These are phyloP conservation scores for Mycena filopes DNA, from an alignment of 768 basidiomycete genomes.

Conservation along the genomic window DNA sequence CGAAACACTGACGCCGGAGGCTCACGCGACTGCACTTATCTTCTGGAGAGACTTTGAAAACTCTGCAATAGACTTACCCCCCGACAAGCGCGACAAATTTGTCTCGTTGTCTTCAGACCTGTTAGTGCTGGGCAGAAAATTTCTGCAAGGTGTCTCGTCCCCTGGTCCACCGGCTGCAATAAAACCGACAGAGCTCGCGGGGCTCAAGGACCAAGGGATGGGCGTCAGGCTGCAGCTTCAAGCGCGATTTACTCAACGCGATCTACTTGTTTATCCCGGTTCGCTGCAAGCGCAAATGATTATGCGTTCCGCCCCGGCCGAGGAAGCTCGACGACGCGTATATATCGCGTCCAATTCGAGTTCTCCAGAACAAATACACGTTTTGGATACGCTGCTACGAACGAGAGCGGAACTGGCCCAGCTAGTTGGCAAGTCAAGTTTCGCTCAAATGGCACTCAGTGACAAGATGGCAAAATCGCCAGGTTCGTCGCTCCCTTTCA, in stretches of 20 bases:
- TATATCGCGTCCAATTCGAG: constrained; percentile 87
- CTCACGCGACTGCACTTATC: constrained; percentile 88
- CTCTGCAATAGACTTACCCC: constrained; percentile 92
- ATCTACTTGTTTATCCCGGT: constrained; percentile 84
- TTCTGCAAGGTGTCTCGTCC: constrained; percentile 74
- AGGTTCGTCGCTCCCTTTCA: constrained; percentile 55
- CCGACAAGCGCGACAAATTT: constrained; percentile 79
- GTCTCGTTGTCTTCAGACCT: constrained; percentile 93
- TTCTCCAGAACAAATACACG: constrained; percentile 76
- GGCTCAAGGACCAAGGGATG: constrained; percentile 82
- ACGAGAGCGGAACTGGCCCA: constrained; percentile 85
- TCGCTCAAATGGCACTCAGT: constrained; percentile 84
- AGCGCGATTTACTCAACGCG: constrained; percentile 79
- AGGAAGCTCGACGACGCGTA: constrained; percentile 82
- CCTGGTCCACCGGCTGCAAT: constrained; percentile 76
- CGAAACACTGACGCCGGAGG: constrained; percentile 75
- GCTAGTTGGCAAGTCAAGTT: constrained; percentile 87
- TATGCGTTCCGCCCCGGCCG: constrained; percentile 86
- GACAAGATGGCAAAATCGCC: constrained; percentile 99
- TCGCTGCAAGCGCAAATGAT: constrained; percentile 95
- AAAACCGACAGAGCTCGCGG: constrained; percentile 73
- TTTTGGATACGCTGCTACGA: constrained; percentile 79
- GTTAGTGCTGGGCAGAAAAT: constrained; percentile 85
- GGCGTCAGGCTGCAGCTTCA: constrained; percentile 78
- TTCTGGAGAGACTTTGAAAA: constrained; percentile 98